These are phyloP conservation scores for Camellia japonica DNA, from an alignment of 148 eudicot species.

Conservation along the genomic window DNA sequence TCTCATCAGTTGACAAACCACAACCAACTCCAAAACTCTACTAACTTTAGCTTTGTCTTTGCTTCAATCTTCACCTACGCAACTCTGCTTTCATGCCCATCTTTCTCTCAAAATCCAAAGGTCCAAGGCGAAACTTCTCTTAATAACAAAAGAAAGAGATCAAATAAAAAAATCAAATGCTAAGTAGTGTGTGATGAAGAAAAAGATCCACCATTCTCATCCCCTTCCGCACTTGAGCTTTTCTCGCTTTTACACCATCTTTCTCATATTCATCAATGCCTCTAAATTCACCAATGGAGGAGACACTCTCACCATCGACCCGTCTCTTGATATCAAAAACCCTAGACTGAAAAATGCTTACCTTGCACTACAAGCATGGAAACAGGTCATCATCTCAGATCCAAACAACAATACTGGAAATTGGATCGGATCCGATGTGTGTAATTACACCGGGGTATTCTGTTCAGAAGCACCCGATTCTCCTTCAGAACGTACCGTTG, in stretches of 20 bases:
- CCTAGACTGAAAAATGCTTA: conserved; percentile 24
- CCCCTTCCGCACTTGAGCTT: background rate
- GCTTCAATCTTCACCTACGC: too few relatives aligned
- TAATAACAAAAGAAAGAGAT: background rate
- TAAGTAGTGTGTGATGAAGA: background rate
- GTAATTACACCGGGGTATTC: conserved; percentile 24
- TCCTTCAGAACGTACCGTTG: conserved; percentile 10
- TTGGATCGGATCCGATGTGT: conserved; percentile 22
- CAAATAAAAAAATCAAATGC: background rate
- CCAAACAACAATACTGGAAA: background rate
- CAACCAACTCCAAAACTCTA: too few relatives aligned
- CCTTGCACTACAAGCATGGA: conserved; percentile 21
- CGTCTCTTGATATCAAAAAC: conserved; percentile 23
- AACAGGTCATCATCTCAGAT: conserved; percentile 14
- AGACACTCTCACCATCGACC: background rate
- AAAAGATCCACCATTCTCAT: background rate
- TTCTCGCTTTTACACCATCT: background rate
- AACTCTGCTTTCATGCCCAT: background rate
- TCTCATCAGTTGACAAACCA: too few relatives aligned
- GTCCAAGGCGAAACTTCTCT: background rate
- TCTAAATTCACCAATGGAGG: background rate
- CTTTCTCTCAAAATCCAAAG: background rate
- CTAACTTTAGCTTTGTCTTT: background rate
- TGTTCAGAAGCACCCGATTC: conserved; percentile 9
- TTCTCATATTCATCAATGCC: conserved; percentile 4